Conservation (phyloP, 169 alveolate genomes). For the Toxoplasma gondii region DNA sequence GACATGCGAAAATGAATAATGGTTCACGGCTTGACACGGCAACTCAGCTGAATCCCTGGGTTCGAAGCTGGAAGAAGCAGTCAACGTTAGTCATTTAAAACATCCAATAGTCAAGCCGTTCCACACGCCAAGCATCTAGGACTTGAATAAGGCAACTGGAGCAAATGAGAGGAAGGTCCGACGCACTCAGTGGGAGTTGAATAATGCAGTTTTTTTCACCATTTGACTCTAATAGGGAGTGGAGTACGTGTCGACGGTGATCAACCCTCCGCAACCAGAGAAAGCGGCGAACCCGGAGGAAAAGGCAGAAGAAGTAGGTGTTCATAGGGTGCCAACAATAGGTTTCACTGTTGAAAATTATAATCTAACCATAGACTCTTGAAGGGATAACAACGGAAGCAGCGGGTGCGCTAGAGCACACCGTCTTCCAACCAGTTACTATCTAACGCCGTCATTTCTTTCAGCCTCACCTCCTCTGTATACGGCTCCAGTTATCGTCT, state of each 20-base stretch:
- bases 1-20: neutral
- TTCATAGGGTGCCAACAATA: neutral
- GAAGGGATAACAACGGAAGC: neutral
- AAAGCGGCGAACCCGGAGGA: slow-evolving; percentile 26
- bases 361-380: neutral
- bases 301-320: neutral
- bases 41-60: slow-evolving; percentile 47
- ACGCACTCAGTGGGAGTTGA: neutral
- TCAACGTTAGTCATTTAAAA: neutral
- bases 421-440: neutral
- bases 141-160: neutral
- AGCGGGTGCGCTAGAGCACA: neutral
- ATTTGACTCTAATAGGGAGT: slow-evolving; percentile 3
- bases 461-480: slow-evolving; percentile 1
- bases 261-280: slow-evolving; percentile 49
- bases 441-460: neutral
- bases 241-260: slow-evolving; percentile 36
- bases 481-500: slow-evolving; percentile 68
- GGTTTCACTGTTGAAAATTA: no score
- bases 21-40: neutral
- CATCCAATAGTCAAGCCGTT: neutral
- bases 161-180: slow-evolving; percentile 33
- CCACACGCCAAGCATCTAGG: neutral
- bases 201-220: neutral
- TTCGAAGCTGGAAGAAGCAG: slow-evolving; percentile 54